Evolutionary conservation across 805 yeast species (phyloP), one percentile per base, ranked within the genome.

Genomic region (Grigorovia transvaalensis): DNA sequence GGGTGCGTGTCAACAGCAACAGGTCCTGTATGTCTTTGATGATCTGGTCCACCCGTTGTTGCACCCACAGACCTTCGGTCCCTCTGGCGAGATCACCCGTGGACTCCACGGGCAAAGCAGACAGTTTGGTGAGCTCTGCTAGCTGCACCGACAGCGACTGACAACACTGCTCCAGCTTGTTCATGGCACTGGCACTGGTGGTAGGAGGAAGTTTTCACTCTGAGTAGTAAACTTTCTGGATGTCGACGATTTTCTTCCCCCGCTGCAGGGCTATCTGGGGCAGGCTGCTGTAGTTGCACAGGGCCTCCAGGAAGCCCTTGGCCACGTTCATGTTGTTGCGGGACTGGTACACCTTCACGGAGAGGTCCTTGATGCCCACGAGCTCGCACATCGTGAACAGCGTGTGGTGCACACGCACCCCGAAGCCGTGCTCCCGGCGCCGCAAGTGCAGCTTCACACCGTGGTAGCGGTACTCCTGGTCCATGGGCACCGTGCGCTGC

Each of bases 281-380:
- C 60, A 88, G 76, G 1, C 95, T 38, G 78, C 57, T 79, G 80
- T 71, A 90, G 98, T 62, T 81, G 80, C 49, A 77, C 74, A 8
- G 62, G 57, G 96, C 96, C 67, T 88, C 95, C 53, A 90, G 75
- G 49, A 90, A 79, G 45, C 91, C 93, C 72, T 90, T 89, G 53
- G 88, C 88, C 48, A 90, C 95, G 69, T 90, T 90, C 95, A 93
- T 88, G 49, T 85, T 84, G 72, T 91, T 93, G 75, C 98, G 81
- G 41, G 96, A 87, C 63, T 89, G 84, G 74, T 85, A 88, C 47
- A 91, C 86, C 65, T 91, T 91, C 4, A 95, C 96, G 61, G 89
- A 80, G 62, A 93, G 73, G 71, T 93, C 99, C 69, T 85, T 86
- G 68, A 93, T 88, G 56, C 99, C 99, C 1, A 90, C 96, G 53